Evolutionary conservation across 1,139 yeast species (phyloP).

Genomic region (Wickerhamomyces sp.): DNA sequence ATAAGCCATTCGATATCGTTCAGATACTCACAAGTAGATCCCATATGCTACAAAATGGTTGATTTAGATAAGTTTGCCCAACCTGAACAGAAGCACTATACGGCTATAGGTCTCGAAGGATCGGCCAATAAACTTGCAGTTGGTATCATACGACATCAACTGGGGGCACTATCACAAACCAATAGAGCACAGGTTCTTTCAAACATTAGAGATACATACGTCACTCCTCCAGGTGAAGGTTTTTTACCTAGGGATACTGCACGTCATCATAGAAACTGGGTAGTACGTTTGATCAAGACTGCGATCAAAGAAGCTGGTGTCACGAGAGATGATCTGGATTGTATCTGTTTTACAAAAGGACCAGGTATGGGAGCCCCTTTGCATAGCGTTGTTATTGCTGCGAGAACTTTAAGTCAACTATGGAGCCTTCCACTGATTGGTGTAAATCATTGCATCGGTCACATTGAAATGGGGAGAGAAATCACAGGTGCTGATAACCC

Average conservation of each 20-base stretch:
- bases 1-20: no score
- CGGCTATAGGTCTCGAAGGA: slow-evolving; percentile 91
- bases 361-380: slow-evolving; percentile 99
- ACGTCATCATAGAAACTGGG: slow-evolving; percentile 94
- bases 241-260: slow-evolving; percentile 95
- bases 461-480: slow-evolving; percentile 98
- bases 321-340: slow-evolving; percentile 58
- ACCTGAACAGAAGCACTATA: slow-evolving; percentile 35
- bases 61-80: slow-evolving; percentile 15
- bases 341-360: slow-evolving; percentile 94
- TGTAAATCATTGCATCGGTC: slow-evolving; percentile 96
- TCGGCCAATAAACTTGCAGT: slow-evolving; percentile 96
- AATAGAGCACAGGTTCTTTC: slow-evolving; percentile 74
- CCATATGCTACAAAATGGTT: no score
- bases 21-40: no score
- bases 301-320: slow-evolving; percentile 65
- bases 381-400: slow-evolving; percentile 89
- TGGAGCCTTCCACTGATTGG: slow-evolving; percentile 88
- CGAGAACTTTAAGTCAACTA: slow-evolving; percentile 74
- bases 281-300: slow-evolving; percentile 64
- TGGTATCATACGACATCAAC: slow-evolving; percentile 74
- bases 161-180: slow-evolving; percentile 42
- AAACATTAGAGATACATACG: slow-evolving; percentile 89
- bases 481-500: slow-evolving; percentile 95
- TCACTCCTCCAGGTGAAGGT: slow-evolving; percentile 98